Evolutionary conservation across 352 stramenopile species (phyloP).

Genomic region (Pythium angustatum): DNA sequence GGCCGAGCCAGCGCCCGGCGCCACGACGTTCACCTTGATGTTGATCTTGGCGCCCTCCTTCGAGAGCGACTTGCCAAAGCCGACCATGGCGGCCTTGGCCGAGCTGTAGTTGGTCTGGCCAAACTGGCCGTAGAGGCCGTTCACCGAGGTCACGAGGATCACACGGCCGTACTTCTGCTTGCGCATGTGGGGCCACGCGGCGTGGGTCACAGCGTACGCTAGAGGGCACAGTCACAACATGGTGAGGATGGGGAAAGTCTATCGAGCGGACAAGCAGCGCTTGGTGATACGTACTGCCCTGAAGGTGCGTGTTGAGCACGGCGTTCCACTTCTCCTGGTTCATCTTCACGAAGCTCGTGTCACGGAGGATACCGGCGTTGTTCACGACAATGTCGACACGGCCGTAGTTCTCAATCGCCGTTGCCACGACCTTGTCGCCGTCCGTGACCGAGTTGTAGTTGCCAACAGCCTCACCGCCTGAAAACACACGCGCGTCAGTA

Average conservation of each 20-base stretch:
- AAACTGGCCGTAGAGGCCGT: conserved; percentile 90
- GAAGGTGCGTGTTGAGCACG: conserved; percentile 81
- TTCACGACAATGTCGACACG: conserved; percentile 88
- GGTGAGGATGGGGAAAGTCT: background rate
- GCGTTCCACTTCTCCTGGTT: conserved; percentile 86
- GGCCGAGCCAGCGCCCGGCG: conserved; percentile 79
- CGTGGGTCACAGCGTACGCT: conserved; percentile 79
- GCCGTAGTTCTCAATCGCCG: conserved; percentile 66
- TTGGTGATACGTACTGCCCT: conserved; percentile 43
- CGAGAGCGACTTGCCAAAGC: conserved; percentile 91
- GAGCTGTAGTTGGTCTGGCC: conserved; percentile 91
- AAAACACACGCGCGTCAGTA: background rate
- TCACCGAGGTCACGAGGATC: conserved; percentile 84
- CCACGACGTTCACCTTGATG: conserved; percentile 90
- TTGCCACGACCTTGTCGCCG: conserved; percentile 80
- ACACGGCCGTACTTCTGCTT: conserved; percentile 90
- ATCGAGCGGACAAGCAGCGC: background rate
- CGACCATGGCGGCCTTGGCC: conserved; percentile 92
- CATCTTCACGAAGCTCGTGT: conserved; percentile 91
- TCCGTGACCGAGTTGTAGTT: conserved; percentile 88
- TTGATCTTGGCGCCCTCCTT: conserved; percentile 80
- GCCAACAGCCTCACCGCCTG: conserved; percentile 65
- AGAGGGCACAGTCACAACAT: background rate
- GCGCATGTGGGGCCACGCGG: conserved; percentile 87
- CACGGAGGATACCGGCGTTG: conserved; percentile 95